Evolutionary conservation across 2,329 filamentous ascomycete genomes (phyloP).

Genomic region (Teratosphaeriaceae sp.): DNA sequence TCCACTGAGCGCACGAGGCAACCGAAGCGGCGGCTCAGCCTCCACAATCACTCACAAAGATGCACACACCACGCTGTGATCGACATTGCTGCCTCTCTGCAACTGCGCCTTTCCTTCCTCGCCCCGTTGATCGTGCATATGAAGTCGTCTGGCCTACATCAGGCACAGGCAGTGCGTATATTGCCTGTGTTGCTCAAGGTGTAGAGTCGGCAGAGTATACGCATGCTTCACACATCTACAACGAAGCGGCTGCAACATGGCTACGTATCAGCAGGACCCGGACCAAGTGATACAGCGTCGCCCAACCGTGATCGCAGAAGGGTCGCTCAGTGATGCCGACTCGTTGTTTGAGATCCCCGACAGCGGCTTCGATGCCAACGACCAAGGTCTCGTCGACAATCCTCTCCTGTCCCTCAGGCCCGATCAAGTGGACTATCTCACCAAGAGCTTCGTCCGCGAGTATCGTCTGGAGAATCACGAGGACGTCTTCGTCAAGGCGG

Average conservation of each 20-base stretch:
- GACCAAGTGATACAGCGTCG: background rate
- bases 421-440: slow-evolving; percentile 12
- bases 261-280: background rate
- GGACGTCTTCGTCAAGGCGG: slow-evolving; percentile 18
- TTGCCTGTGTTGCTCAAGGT: no score
- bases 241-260: background rate
- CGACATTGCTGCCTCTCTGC: no score
- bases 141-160: no score
- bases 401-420: slow-evolving; percentile 14
- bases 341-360: slow-evolving; percentile 8
- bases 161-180: no score
- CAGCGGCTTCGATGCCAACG: slow-evolving; percentile 13
- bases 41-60: no score
- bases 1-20: no score
- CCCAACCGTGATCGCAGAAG: background rate
- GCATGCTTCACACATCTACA: no score
- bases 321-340: slow-evolving; percentile 1
- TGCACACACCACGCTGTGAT: no score
- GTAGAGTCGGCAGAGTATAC: no score
- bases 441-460: slow-evolving; percentile 10
- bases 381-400: slow-evolving; percentile 18
- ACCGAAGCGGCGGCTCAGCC: no score
- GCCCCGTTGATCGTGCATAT: no score
- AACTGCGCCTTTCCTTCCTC: no score
- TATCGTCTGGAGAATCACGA: slow-evolving; percentile 13